Conservation (phyloP, 1,139 yeast species). For the Yamadazyma sp. region DNA sequence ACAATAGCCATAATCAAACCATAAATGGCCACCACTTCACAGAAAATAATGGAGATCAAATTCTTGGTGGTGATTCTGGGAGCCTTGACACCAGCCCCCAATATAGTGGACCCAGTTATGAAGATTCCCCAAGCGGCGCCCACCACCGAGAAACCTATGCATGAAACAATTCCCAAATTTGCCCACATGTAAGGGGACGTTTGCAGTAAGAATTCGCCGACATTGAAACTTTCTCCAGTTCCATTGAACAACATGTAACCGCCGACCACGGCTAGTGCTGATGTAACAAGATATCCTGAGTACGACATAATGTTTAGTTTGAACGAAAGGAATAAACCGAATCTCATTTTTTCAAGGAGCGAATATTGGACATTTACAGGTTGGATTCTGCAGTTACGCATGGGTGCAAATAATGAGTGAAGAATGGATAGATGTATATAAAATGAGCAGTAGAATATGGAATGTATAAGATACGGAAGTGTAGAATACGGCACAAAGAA, state of each 20-base stretch:
- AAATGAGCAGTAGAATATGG: too few relatives aligned
- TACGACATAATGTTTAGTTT: slow-evolving; percentile 8
- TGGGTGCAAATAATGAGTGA: not conserved
- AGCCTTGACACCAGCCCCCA: slow-evolving; percentile 98
- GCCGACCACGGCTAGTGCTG: slow-evolving; percentile 40
- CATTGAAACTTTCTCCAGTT: slow-evolving; percentile 85
- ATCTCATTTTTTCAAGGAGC: not conserved
- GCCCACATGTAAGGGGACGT: slow-evolving; percentile 99
- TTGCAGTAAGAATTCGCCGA: slow-evolving; percentile 80
- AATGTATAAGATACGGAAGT: too few relatives aligned
- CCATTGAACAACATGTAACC: slow-evolving; percentile 85
- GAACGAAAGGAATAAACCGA: not conserved
- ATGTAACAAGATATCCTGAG: slow-evolving; percentile 21
- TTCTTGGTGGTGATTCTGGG: slow-evolving; percentile 98
- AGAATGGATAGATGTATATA: too few relatives aligned
- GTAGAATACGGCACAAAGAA: too few relatives aligned
- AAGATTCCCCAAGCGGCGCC: slow-evolving; percentile 99
- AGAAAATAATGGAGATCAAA: slow-evolving; percentile 92
- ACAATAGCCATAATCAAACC: slow-evolving; percentile 98
- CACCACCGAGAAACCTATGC: slow-evolving; percentile 91
- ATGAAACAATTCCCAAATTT: slow-evolving; percentile 81
- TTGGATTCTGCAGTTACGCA: not conserved
- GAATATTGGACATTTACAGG: slow-evolving; percentile 1
- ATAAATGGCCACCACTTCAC: slow-evolving; percentile 98
- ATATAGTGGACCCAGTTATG: slow-evolving; percentile 88